phyloP scores from a whole-genome alignment of 1,284 basidiomycete species.

The Leccinum griseonigrum region DNA sequence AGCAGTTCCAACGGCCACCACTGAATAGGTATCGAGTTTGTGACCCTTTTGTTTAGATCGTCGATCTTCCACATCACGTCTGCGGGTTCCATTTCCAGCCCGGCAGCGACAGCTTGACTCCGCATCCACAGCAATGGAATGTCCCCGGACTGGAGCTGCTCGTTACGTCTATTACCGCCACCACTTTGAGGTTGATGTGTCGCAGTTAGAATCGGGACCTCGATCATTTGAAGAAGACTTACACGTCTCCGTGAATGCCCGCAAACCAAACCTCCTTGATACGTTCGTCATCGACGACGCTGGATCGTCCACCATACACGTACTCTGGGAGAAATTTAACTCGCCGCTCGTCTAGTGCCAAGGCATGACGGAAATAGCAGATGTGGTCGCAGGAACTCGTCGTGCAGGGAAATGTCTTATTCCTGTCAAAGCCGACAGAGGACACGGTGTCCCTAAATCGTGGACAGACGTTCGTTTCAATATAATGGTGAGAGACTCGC shows the following conservation, averaged over 20 bases:
- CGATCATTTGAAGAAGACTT: constrained; percentile 13
- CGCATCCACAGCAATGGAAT: constrained; percentile 36
- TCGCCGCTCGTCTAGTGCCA: constrained; percentile 39
- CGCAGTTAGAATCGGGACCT: constrained; percentile 2
- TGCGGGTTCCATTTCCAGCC: constrained; percentile 21
- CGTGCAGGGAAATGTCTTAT: constrained; percentile 29
- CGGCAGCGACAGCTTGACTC: constrained; percentile 27
- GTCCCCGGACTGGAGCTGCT: constrained; percentile 28
- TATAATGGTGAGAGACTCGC: background rate
- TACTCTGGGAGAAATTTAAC: constrained; percentile 43
- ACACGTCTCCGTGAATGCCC: constrained; percentile 36
- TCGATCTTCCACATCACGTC: constrained; percentile 31
- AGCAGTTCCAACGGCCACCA: constrained; percentile 32
- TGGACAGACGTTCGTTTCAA: background rate
- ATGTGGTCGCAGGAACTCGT: constrained; percentile 30
- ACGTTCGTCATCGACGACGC: constrained; percentile 9
- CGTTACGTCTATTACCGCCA: constrained; percentile 30
- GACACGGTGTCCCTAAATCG: constrained; percentile 32
- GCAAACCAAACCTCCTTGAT: constrained; percentile 39
- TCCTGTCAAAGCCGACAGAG: constrained; percentile 34
- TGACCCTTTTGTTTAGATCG: constrained; percentile 26
- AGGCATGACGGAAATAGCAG: constrained; percentile 32
- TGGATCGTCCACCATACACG: constrained; percentile 26
- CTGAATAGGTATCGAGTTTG: constrained; percentile 15
- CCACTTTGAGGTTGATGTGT: constrained; percentile 19